Evolutionary conservation across 23 red algal genomes (phyloP), one percentile per base, ranked within the genome.

Genomic region (Gracilaria caudata): DNA sequence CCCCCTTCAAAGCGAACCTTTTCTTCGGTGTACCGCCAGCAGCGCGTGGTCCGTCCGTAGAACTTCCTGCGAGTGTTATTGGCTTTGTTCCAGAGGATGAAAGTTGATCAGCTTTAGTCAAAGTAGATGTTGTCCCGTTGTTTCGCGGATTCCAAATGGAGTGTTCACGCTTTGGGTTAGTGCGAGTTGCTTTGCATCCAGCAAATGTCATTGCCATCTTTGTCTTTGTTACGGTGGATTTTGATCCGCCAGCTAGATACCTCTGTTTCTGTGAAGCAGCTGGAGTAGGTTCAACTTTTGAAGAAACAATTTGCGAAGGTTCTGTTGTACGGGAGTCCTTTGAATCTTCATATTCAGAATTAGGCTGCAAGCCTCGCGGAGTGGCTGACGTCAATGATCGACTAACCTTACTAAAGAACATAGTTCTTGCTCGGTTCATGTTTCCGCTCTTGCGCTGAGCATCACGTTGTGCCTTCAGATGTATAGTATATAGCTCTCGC

Each of bases 391-490:
- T 75, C 20, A 28, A 20, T 73, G 70, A 75, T 75, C 70, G 37
- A 26, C 29, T 24, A 75, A 23, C 25, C 70, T 75, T 75, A 49
- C 70, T 40, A 75, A 75, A 75, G 39, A 75, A 75, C 70, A 75
- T 75, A 49, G 70, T 75, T 49, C 25, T 75, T 33, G 81, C 81
- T 68, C 57, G 71, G 21, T 75, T 86, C 44, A 24, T 74, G 19
- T 38, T 73, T 21, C 64, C 64, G 13, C 20, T 46, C 68, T 77
- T 89, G 28, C 72, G 70, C 54, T 79, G 54, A 25, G 41, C 86
- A 19, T 89, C 86, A 9, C 59, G 39, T 43, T 79, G 71, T 16
- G 35, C 58, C 21, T 89, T 45, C 5, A 89, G 55, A 59, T 89
- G 86, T 36, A 45, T 41, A 8, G 70, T 9, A 51, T 64, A 89